Evolutionary conservation across 1,139 yeast genomes (phyloP).

Genomic region (Geotrichum histeridarum): DNA sequence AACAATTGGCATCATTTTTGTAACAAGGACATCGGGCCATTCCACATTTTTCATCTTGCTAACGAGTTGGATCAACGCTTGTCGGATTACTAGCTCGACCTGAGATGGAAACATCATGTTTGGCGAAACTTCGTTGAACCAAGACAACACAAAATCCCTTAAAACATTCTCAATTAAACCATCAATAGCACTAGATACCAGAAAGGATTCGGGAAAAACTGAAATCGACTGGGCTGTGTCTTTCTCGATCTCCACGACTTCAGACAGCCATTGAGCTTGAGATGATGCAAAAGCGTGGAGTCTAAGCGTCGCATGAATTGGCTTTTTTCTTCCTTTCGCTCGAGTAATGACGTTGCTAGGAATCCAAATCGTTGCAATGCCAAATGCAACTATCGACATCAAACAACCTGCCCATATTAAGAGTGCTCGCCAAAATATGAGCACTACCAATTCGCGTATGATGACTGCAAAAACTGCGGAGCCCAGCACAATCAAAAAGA

Average conservation of each 20-base stretch:
- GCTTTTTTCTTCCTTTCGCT: slow-evolving; percentile 3
- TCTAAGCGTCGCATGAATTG: slow-evolving; percentile 9
- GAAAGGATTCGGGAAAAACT: slow-evolving; percentile 48
- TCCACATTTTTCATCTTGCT: slow-evolving; percentile 46
- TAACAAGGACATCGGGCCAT: slow-evolving; percentile 53
- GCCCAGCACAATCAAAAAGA: slow-evolving; percentile 21
- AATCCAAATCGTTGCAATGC: slow-evolving; percentile 20
- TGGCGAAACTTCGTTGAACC: slow-evolving; percentile 55
- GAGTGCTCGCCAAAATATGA: slow-evolving; percentile 24
- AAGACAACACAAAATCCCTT: slow-evolving; percentile 56
- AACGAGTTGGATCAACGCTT: slow-evolving; percentile 43
- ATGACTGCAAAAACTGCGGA: slow-evolving; percentile 24
- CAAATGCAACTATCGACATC: slow-evolving; percentile 20
- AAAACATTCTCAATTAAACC: slow-evolving; percentile 50
- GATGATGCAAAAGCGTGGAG: slow-evolving; percentile 24
- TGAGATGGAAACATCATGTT: slow-evolving; percentile 46
- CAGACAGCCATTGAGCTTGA: not conserved
- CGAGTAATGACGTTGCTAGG: slow-evolving; percentile 18
- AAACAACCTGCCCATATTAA: slow-evolving; percentile 25
- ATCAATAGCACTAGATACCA: slow-evolving; percentile 51
- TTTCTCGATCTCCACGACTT: not conserved
- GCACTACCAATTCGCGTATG: slow-evolving; percentile 22
- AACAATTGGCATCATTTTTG: slow-evolving; percentile 57
- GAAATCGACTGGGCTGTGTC: slow-evolving; percentile 35
- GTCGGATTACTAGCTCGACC: slow-evolving; percentile 47